phyloP scores from a whole-genome alignment of 441 rosid species.

The Dalechampia spathulata region DNA sequence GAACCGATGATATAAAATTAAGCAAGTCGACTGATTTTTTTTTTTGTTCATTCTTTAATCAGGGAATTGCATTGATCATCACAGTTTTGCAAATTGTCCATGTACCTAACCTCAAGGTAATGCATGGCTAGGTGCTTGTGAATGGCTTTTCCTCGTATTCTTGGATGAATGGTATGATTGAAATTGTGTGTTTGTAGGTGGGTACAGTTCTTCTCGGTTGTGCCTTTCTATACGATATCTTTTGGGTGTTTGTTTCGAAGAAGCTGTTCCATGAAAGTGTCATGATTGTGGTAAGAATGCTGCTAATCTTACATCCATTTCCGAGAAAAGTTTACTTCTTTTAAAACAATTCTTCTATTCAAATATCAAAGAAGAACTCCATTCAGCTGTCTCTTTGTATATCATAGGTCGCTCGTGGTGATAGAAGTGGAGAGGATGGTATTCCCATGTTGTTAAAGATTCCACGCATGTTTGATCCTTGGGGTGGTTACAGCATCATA shows the following conservation, averaged over 20 bases:
- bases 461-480: constrained; percentile 78
- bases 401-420: constrained; percentile 76
- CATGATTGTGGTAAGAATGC: constrained; percentile 76
- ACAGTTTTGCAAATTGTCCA: constrained; percentile 93
- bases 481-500: constrained; percentile 84
- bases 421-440: constrained; percentile 76
- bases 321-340: neutral
- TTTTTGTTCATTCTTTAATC: constrained; percentile 20
- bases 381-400: neutral
- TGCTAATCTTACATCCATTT: constrained; percentile 1
- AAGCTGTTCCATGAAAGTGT: constrained; percentile 81
- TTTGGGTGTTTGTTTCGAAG: constrained; percentile 90
- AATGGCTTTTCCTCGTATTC: too few relatives aligned
- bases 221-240: constrained; percentile 84
- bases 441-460: constrained; percentile 76
- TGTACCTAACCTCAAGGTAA: constrained; percentile 96
- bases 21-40: constrained; percentile 13
- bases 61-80: constrained; percentile 94
- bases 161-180: too few relatives aligned
- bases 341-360: neutral
- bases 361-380: neutral
- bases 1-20: too few relatives aligned
- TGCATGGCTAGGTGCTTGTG: too few relatives aligned
- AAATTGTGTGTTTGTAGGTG: constrained; percentile 40
- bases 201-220: constrained; percentile 87